Conservation (phyloP, 129 eudicot genomes). For the Chrysanthemum makinoi region DNA sequence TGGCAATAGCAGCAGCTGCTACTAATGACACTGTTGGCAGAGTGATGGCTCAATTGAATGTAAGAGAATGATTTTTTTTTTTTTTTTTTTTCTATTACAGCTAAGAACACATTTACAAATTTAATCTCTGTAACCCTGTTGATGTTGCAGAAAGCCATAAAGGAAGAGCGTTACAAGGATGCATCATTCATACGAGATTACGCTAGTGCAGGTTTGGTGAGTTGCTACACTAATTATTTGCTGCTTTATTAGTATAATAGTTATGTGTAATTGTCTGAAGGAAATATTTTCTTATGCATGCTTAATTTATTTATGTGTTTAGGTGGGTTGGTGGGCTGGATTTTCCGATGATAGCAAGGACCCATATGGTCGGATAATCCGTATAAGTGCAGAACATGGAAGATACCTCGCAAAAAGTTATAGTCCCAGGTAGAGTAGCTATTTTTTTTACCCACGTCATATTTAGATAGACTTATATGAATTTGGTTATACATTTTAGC, state of each 20-base stretch:
- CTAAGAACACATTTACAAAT: neutral
- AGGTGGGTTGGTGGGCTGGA: slow-evolving; percentile 99
- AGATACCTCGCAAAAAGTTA: slow-evolving; percentile 91
- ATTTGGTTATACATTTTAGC: neutral
- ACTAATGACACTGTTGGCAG: slow-evolving; percentile 82
- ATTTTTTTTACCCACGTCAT: neutral
- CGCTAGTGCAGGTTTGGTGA: slow-evolving; percentile 93
- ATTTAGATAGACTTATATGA: neutral
- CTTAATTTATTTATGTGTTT: slow-evolving; percentile 16
- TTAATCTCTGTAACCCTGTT: neutral
- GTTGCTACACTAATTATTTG: slow-evolving; percentile 23
- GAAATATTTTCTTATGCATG: neutral
- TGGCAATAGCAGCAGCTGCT: slow-evolving; percentile 92
- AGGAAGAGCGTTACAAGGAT: slow-evolving; percentile 81
- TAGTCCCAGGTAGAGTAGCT: slow-evolving; percentile 75
- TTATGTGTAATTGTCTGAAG: neutral
- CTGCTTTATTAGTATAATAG: neutral
- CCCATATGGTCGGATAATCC: slow-evolving; percentile 88
- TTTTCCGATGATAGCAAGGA: slow-evolving; percentile 69
- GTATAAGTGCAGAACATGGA: slow-evolving; percentile 93
- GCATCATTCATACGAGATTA: slow-evolving; percentile 82
- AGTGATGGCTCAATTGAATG: slow-evolving; percentile 78
- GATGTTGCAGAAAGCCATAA: slow-evolving; percentile 66
- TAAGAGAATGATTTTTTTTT: slow-evolving; percentile 28
- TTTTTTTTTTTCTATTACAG: neutral